Percentiles rank a stretch among this genome's conserved stretches.
These are phyloP conservation scores for Rhizomucor pusillus DNA, from an alignment of 371 early-diverging fungal genomes.

Conservation along the genomic window DNA sequence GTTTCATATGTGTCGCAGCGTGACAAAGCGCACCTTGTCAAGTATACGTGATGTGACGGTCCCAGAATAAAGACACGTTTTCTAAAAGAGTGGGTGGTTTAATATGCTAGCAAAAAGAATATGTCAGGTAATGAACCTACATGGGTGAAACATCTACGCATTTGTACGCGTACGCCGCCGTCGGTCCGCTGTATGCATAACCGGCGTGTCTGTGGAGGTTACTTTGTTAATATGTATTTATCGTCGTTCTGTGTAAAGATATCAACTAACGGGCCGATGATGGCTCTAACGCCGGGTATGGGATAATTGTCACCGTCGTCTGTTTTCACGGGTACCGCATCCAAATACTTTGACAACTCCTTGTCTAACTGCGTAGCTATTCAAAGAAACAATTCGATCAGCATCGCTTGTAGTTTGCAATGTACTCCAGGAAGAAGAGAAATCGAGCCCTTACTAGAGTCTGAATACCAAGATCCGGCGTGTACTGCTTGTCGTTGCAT, in stretches of 20 bases:
- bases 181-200: conserved; percentile 82
- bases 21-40: conserved; percentile 79
- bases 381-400: neutral
- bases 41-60: conserved; percentile 88
- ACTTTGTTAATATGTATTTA: neutral
- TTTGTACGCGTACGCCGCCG: conserved; percentile 87
- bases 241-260: neutral
- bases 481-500: conserved; percentile 57
- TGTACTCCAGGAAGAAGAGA: conserved; percentile 4
- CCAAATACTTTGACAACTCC: conserved; percentile 56
- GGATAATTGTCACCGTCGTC: conserved; percentile 42
- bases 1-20: conserved; percentile 73
- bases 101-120: neutral
- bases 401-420: neutral
- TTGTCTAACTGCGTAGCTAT: conserved; percentile 25
- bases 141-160: conserved; percentile 59
- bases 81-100: conserved; percentile 27
- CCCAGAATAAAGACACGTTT: conserved; percentile 88
- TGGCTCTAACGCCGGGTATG: conserved; percentile 60
- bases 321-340: conserved; percentile 39
- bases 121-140: conserved; percentile 33
- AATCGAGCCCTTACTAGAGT: conserved; percentile 32
- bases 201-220: conserved; percentile 81
- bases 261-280: conserved; percentile 78
- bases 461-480: conserved; percentile 83